A percentile compares a stretch with the other conserved stretches of the same genome.
Evolutionary conservation across 208 protist genomes (phyloP).

Genomic region (Acanthamoeba rhysodes): DNA sequence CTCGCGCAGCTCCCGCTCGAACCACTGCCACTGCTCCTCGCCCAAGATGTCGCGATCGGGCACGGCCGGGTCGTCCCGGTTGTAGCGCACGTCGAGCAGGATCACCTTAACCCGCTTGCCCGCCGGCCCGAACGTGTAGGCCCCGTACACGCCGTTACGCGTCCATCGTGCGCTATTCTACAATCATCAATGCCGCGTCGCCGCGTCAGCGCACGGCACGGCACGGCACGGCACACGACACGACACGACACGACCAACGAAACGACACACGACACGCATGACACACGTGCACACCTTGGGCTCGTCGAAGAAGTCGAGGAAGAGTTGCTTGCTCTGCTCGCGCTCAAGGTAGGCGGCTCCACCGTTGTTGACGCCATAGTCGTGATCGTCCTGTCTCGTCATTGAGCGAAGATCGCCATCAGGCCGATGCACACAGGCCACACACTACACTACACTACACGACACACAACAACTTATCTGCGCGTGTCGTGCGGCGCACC

Average conservation of each 20-base stretch:
- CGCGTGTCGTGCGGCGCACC: neutral
- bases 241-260: no score
- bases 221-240: neutral
- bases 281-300: neutral
- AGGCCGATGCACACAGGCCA: neutral
- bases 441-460: no score
- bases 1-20: slow-evolving; percentile 8
- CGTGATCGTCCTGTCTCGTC: slow-evolving; percentile 34
- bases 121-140: slow-evolving; percentile 54
- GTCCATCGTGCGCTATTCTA: neutral
- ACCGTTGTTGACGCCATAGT: slow-evolving; percentile 69
- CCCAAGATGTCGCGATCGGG: slow-evolving; percentile 16
- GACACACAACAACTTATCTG: no score
- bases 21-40: slow-evolving; percentile 59
- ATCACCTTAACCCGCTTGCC: slow-evolving; percentile 32
- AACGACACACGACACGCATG: neutral
- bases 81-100: slow-evolving; percentile 63
- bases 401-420: neutral
- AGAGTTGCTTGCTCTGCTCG: slow-evolving; percentile 43
- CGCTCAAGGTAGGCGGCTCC: neutral
- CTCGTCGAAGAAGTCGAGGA: slow-evolving; percentile 61
- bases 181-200: no score
- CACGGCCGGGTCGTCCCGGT: neutral
- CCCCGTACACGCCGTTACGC: slow-evolving; percentile 24
- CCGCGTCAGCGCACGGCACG: no score